Evolutionary conservation across 306 rosid species (phyloP).

Genomic region (Benincasa hispida): DNA sequence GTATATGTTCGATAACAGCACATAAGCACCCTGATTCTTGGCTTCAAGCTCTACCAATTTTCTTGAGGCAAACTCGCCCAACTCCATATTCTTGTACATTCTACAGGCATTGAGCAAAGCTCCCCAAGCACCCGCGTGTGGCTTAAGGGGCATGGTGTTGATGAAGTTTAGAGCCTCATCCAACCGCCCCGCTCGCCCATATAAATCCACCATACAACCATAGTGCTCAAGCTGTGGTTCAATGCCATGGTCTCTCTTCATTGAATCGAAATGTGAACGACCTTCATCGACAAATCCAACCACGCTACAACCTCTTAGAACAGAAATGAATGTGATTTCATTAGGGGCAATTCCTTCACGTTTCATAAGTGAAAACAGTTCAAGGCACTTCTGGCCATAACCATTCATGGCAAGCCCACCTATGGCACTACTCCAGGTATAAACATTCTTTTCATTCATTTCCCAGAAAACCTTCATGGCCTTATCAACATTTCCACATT

Average conservation of each 20-base stretch:
- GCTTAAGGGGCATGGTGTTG: constrained; percentile 45
- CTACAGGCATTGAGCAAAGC: constrained; percentile 54
- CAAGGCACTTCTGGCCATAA: constrained; percentile 34
- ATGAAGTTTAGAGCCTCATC: constrained; percentile 45
- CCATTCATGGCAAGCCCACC: constrained; percentile 59
- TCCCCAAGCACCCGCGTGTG: constrained; percentile 54
- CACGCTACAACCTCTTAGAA: constrained; percentile 42
- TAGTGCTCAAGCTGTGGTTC: constrained; percentile 47
- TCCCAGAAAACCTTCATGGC: constrained; percentile 49
- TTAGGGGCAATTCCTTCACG: constrained; percentile 33
- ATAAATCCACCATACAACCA: constrained; percentile 52
- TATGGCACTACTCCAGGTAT: constrained; percentile 47
- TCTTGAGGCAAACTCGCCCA: constrained; percentile 31
- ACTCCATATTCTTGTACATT: constrained; percentile 31
- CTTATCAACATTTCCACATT: constrained; percentile 45
- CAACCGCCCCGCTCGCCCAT: constrained; percentile 36
- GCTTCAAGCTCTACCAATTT: constrained; percentile 46
- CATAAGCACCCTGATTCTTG: constrained; percentile 40
- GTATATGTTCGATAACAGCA: constrained; percentile 44
- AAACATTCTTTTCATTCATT: constrained; percentile 49
- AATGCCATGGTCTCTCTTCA: constrained; percentile 30
- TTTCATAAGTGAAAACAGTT: constrained; percentile 34
- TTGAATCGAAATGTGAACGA: constrained; percentile 28
- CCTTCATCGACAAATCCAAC: constrained; percentile 55
- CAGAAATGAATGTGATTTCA: constrained; percentile 33